phyloP scores from a whole-genome alignment of 1,284 basidiomycete genomes.

The Leccinum solheimii region DNA sequence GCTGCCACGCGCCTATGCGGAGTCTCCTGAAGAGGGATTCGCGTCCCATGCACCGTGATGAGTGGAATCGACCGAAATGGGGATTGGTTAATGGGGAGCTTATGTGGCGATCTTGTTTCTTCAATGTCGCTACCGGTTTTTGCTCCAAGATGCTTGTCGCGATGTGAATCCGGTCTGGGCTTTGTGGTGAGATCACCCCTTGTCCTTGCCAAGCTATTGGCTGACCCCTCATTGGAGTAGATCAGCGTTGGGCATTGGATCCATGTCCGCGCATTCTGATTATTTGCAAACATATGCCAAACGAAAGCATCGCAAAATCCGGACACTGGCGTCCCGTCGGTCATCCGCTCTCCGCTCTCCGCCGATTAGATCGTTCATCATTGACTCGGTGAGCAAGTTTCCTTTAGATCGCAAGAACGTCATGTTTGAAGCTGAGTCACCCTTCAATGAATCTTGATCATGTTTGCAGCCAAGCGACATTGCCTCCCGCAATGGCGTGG shows the following conservation, averaged over 20 bases:
- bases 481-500: slow-evolving; percentile 51
- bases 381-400: slow-evolving; percentile 20
- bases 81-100: slow-evolving; percentile 10
- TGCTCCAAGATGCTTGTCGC: slow-evolving; percentile 39
- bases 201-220: neutral
- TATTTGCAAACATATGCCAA: slow-evolving; percentile 16
- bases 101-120: slow-evolving; percentile 38
- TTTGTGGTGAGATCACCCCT: slow-evolving; percentile 20
- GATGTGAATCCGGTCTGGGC: slow-evolving; percentile 14
- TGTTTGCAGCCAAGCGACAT: slow-evolving; percentile 40
- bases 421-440: slow-evolving; percentile 59
- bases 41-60: slow-evolving; percentile 2
- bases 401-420: slow-evolving; percentile 24
- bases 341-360: slow-evolving; percentile 4
- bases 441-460: slow-evolving; percentile 29
- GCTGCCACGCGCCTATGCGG: neutral
- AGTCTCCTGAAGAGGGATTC: slow-evolving; percentile 1
- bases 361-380: neutral
- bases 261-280: slow-evolving; percentile 22
- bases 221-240: slow-evolving; percentile 12
- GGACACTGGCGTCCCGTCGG: neutral
- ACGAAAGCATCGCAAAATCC: slow-evolving; percentile 20
- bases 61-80: slow-evolving; percentile 1
- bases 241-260: slow-evolving; percentile 24
- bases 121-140: slow-evolving; percentile 43